A percentile compares a stretch with the other conserved stretches of the same genome.
These are phyloP conservation scores for Pleurotus tuoliensis DNA, from an alignment of 768 basidiomycete genomes.

Conservation along the genomic window DNA sequence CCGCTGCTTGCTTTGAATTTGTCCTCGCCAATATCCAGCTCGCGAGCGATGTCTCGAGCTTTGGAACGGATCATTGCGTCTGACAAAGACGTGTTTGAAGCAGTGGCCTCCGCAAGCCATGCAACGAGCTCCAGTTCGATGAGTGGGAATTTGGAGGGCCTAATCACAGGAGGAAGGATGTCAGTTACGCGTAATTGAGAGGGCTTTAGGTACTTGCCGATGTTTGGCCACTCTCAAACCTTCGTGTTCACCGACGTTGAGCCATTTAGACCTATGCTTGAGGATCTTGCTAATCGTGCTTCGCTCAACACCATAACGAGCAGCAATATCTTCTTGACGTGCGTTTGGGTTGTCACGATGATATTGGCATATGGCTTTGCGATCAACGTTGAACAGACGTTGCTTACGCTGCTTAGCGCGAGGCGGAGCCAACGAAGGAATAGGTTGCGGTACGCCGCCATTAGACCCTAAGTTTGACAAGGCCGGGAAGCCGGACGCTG, in stretches of 20 bases:
- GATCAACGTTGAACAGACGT: constrained; percentile 70
- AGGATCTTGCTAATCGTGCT: constrained; percentile 94
- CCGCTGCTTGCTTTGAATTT: constrained; percentile 90
- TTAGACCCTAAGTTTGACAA: not conserved
- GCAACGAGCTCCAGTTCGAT: constrained; percentile 63
- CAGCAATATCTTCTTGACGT: constrained; percentile 83
- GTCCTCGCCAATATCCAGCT: constrained; percentile 55
- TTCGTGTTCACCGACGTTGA: constrained; percentile 60
- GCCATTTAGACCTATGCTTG: constrained; percentile 81
- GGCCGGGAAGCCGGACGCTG: constrained; percentile 14
- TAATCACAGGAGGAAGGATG: constrained; percentile 21
- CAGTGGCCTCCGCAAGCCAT: constrained; percentile 56
- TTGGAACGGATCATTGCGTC: constrained; percentile 63
- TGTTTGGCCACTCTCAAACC: constrained; percentile 62
- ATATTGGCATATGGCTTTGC: constrained; percentile 71
- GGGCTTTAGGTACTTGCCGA: constrained; percentile 38
- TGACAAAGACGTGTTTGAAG: constrained; percentile 44
- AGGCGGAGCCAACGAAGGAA: constrained; percentile 19
- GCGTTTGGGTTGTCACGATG: constrained; percentile 59
- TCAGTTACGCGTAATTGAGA: not conserved
- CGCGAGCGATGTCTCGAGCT: constrained; percentile 63
- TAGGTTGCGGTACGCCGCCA: not conserved
- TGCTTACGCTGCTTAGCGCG: constrained; percentile 61
- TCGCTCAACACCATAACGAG: constrained; percentile 73
- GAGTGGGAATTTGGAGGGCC: constrained; percentile 78